A percentile compares a stretch with the other conserved stretches of the same genome.
Conservation (phyloP, 805 yeast species). For the Yamadazyma tumulicola region DNA sequence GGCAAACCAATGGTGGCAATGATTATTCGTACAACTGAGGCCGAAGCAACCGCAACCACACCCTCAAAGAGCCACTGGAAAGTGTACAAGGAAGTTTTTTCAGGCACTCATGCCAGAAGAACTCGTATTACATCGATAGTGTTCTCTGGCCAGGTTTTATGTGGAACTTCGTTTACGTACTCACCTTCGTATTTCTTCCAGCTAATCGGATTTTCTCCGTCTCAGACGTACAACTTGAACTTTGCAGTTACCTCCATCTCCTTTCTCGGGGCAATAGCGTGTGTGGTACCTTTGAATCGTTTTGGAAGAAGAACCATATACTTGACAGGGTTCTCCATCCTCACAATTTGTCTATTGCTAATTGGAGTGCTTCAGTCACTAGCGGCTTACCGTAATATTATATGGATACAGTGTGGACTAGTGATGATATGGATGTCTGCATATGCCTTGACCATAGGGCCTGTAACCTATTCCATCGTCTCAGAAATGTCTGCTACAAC, state of each 20-base stretch:
- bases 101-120: constrained; percentile 43
- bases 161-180: constrained; percentile 44
- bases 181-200: constrained; percentile 48
- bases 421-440: constrained; percentile 42
- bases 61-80: constrained; percentile 13
- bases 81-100: constrained; percentile 43
- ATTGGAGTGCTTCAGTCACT: constrained; percentile 24
- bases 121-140: constrained; percentile 45
- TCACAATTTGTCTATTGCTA: constrained; percentile 30
- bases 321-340: constrained; percentile 32
- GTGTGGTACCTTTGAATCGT: constrained; percentile 39
- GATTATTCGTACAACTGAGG: constrained; percentile 30
- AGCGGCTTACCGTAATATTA: constrained; percentile 9
- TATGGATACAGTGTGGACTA: constrained; percentile 45
- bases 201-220: constrained; percentile 44
- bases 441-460: constrained; percentile 41
- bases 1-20: constrained; percentile 32
- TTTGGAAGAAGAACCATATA: constrained; percentile 38
- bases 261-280: constrained; percentile 36
- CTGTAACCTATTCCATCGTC: constrained; percentile 34
- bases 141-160: constrained; percentile 42
- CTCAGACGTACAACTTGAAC: constrained; percentile 42
- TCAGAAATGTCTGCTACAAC: constrained; percentile 37
- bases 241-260: constrained; percentile 43
- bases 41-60: constrained; percentile 28